Evolutionary conservation across 176 grass and related monocot species (phyloP).

Genomic region (Avena eriantha): DNA sequence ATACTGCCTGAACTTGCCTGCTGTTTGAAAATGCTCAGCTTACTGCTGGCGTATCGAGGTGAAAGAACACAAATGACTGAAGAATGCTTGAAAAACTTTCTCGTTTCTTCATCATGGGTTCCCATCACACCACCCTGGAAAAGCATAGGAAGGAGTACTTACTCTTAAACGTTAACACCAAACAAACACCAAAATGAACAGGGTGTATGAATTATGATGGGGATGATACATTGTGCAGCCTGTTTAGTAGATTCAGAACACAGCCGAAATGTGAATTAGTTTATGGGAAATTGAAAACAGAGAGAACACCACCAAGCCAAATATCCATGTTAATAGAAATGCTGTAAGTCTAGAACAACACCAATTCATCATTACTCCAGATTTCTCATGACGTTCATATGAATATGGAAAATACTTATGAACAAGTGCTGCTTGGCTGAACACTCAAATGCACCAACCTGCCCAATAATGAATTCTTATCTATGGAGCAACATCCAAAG

Average conservation of each 20-base stretch:
- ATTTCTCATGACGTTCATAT: not conserved
- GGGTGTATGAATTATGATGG: not conserved
- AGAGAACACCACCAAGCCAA: slow-evolving; percentile 17
- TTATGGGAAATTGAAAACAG: slow-evolving; percentile 16
- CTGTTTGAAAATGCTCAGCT: slow-evolving; percentile 97
- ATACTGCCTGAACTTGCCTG: slow-evolving; percentile 63
- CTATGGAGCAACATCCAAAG: not conserved
- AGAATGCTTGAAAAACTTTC: slow-evolving; percentile 96
- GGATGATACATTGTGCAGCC: slow-evolving; percentile 1
- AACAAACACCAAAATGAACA: slow-evolving; percentile 8
- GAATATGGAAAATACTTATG: slow-evolving; percentile 7
- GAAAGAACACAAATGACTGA: slow-evolving; percentile 95
- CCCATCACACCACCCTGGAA: slow-evolving; percentile 91
- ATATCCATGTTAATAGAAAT: not conserved
- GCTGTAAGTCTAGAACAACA: slow-evolving; percentile 17
- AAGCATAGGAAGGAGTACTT: slow-evolving; percentile 29
- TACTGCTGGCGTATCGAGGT: slow-evolving; percentile 92
- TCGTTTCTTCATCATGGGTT: slow-evolving; percentile 96
- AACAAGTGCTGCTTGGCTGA: not conserved
- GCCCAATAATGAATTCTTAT: not conserved
- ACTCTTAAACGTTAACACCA: not conserved
- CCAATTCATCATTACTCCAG: not conserved
- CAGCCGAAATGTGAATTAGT: not conserved
- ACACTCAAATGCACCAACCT: slow-evolving; percentile 11
- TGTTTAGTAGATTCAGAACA: slow-evolving; percentile 15